Evolutionary conservation across 306 rosid species (phyloP), one percentile per base, ranked within the genome.

Genomic region (Cotoneaster glaucophyllus): DNA sequence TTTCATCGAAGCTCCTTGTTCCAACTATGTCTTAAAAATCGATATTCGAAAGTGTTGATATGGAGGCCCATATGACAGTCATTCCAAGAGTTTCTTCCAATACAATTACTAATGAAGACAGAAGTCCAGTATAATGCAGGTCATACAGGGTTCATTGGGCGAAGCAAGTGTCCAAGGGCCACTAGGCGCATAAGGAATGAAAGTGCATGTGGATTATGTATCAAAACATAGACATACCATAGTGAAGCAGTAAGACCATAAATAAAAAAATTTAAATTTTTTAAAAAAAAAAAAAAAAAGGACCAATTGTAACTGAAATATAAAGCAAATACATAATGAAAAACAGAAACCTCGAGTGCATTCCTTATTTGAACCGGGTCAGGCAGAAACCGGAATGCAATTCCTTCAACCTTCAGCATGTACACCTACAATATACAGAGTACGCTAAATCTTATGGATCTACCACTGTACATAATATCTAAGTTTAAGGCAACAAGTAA

Each of bases 321-420:
- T 15, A 39, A 52, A 54, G n/a, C 50, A 24, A 45, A 61, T 45
- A 22, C 19, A 28, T 25, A 72, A 11, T 53, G 2, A 56, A 48
- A 17, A 21, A 37, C 13, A 26, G 41, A 57, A 67, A 62, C 98
- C 99, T 95, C 96, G 11, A 95, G 37, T 54, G 99, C 97, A 82
- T 95, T 95, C 84, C 85, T 90, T 45, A 95, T 89, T 75, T 95
- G 97, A 79, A 95, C 83, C 2, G 97, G 99, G 80, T 95, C 99
- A 13, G 99, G 99, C 80, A 95, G 84, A 89, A 95, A 92, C 21
- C 97, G 84, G 77, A 92, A 95, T 25, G 99, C 96, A 84, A 95
- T 95, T 76, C 98, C 98, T 90, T 95, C 98, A 21, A 95, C 98
- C 91, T 95, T 95, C 82, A 95, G 80, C 98, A 95, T 82, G 82